Base-by-base conservation (phyloP, 2,329 filamentous ascomycete species). In the Malbranchea zuffiana region DNA sequence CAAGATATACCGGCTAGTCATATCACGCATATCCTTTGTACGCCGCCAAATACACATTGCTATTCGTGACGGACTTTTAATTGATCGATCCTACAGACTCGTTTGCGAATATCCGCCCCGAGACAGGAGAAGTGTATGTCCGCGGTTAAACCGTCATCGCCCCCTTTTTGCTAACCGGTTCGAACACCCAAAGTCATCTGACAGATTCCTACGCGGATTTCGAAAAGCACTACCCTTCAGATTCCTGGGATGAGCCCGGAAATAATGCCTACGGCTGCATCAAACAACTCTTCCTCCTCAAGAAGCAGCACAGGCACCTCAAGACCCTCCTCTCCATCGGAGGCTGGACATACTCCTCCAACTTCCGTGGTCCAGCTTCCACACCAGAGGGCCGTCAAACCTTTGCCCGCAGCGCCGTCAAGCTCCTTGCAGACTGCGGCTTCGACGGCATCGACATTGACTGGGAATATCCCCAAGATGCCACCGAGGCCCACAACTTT, bases 311-410 rank as follows among this genome's bases (percentile, higher is more conserved):
- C 54, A 75, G 83, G 15, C 75, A 82, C 37, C 61, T 92, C 39
- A 92, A 92, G 60, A 69, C 80, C 3, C 69, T 95, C 11, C 72
- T 95, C 5, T 86, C 80, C 37, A 83, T 92, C 41, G 85, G 85
- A 23, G 85, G 85, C 8, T 90, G 79, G 77, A 82, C 76, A 0
- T 82, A 80, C 55, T 80, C 78, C 2, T 59, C 73, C 59, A 87
- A 88, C 61, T 90, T 93, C 60, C 65, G 70, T 2, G 61, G 55
- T n/a, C 80, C 83, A 0, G 74, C 74, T 0, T 71, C 70, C 1
- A 78, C 74, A 0, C 63, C 67, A 1, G 59, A 64, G 2, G 74
- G 76, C 3, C 71, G 82, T 5, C 60, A 63, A 46, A 69, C 46
- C 3, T 88, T 92, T 51, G 82, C 81, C 1, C 64, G 67, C 30